These are phyloP conservation scores for Pythium graminicola DNA, from an alignment of 352 stramenopile species.

Conservation along the genomic window DNA sequence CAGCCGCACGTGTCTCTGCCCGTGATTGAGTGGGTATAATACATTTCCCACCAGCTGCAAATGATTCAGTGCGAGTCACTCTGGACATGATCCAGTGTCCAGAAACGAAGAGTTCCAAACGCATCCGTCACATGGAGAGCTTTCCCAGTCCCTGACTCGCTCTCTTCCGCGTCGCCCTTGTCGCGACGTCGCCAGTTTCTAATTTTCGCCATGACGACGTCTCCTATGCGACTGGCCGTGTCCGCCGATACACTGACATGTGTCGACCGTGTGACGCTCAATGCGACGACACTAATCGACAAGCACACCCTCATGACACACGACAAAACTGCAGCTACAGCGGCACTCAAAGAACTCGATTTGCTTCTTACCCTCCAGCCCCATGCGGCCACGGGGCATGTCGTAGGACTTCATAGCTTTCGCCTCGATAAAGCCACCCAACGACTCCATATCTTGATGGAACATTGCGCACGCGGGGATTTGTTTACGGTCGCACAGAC, in stretches of 20 bases:
- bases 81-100: not conserved
- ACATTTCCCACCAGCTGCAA: not conserved
- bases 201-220: slow-evolving; percentile 1
- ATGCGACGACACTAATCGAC: slow-evolving; percentile 31
- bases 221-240: slow-evolving; percentile 10
- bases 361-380: slow-evolving; percentile 43
- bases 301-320: slow-evolving; percentile 53
- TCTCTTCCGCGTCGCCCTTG: not conserved
- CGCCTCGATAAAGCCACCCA: slow-evolving; percentile 31
- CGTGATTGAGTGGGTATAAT: not conserved
- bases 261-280: slow-evolving; percentile 46
- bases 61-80: too few relatives aligned
- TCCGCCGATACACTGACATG: slow-evolving; percentile 17
- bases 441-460: slow-evolving; percentile 53
- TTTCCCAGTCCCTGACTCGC: not conserved
- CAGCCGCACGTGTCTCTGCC: not conserved
- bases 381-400: slow-evolving; percentile 15
- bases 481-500: slow-evolving; percentile 46
- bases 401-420: slow-evolving; percentile 48
- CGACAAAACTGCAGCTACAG: slow-evolving; percentile 19
- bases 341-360: slow-evolving; percentile 61
- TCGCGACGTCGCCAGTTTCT: not conserved
- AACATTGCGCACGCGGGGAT: slow-evolving; percentile 60
- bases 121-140: not conserved
- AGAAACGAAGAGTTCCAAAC: not conserved